Base-by-base conservation (phyloP, 2,329 filamentous ascomycete genomes). In the Ophiostoma angusticollis region DNA sequence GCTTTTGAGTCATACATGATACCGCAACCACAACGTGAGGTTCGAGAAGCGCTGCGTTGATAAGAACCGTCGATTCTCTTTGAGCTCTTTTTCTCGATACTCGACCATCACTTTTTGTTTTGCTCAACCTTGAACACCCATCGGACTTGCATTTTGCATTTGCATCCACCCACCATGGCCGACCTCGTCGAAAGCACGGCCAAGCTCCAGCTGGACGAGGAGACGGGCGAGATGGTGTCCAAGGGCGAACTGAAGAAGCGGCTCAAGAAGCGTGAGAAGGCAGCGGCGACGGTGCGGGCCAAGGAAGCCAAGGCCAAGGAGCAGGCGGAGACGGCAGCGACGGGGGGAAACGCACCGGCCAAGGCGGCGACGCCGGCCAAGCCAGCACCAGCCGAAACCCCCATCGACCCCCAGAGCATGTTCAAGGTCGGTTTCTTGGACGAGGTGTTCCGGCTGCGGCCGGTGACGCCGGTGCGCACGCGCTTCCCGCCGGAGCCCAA, bases 401-500 rank as follows among this genome's bases (percentile, higher is more conserved):
- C 65, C 23, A 52, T 70, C 30, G 72, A 75, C 46, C 64, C 69
- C 0, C 70, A 83, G 45, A 66, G 71, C 47, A 86, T 87, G 72
- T 89, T 87, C 66, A 83, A 84, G 61, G 71, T 77, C 52, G 83
- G 82, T 28, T 89, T 85, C 61, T 68, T 87, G 25, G 66, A 70
- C 37, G 74, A 80, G 4, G 80, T 87, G 22, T 84, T 78, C 61
- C 72, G 78, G 45, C 72, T 80, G 58, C 69, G 75, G 35, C 77
- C 78, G 2, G 63, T 67, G 31, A 72, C 70, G 48, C 61, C 65
- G 12, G 75, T 80, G 16, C 59, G 79, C 35, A 86, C 81, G 4
- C 75, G 82, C 49, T 87, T 89, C 54, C 83, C 83, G 2, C 83
- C 83, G 16, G 83, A 89, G 61, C 91, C 91, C 34, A 96, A 96